Evolutionary conservation across 768 basidiomycete genomes (phyloP), one percentile per base, ranked within the genome.

Genomic region (Coprinellus micaceus): DNA sequence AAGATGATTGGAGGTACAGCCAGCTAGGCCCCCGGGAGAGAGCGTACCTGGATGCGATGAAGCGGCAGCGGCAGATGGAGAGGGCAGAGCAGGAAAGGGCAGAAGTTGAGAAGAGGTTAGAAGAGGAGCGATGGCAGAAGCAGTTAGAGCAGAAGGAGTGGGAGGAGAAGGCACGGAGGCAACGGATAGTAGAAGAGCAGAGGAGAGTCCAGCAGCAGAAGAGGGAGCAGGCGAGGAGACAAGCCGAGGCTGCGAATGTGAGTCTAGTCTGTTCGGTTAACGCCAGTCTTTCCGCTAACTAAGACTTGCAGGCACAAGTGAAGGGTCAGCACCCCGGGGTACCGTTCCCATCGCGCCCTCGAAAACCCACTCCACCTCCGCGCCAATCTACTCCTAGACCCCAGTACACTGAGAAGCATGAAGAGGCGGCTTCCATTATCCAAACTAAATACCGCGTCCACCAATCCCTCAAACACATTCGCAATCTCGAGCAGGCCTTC

Each of bases 381-480:
- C 40, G 57, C 13, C 45, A 56, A 10, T 43, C 63, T 9, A 28
- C 59, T n/a, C 54, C 66, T 22, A 50, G 62, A 1, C 58, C 62
- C 13, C 59, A 66, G 22, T 64, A 71, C 11, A 41, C 58, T 9
- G 71, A 77, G 56, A 62, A 61, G 2, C 73, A 73, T 45, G 60
- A 74, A 12, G 67, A 73, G 48, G 75, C 79, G 2, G 82, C 82
- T 2, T 67, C 69, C 26, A 75, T 64, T 48, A 82, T 84, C 46
- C 82, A 82, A 58, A 69, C 69, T 7, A 66, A 68, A 45, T 80
- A 74, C 67, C 82, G 81, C 52, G 63, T 74, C 19, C 70, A 76
- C 60, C 64, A 66, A 26, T 71, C 84, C 1, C 69, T 81, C 46
- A 60, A 60, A 22, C 54, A 73, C 22, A 75, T 86, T 62, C 59